Conservation (phyloP, 164 flowering plant species). For the Paratinospora sagittata region DNA sequence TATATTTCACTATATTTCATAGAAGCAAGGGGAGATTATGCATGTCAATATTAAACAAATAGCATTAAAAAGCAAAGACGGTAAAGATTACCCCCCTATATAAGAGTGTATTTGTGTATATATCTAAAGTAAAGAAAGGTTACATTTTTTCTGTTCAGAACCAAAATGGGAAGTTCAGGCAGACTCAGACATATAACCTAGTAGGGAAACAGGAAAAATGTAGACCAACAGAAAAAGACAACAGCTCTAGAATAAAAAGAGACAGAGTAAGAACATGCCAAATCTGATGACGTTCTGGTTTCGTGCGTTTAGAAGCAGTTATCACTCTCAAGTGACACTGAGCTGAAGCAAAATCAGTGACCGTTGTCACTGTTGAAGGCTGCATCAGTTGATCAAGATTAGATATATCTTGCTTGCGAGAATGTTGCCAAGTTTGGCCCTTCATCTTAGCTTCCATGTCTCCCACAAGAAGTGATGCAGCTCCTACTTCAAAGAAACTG, state of each 20-base stretch:
- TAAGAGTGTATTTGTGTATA: too few species aligned
- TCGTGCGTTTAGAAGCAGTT: conserved; percentile 82
- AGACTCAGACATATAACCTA: background rate
- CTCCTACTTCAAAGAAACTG: conserved; percentile 88
- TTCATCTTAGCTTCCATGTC: conserved; percentile 74
- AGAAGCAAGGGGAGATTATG: background rate
- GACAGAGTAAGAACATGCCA: conserved; percentile 43
- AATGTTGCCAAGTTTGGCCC: conserved; percentile 53
- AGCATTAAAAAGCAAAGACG: background rate
- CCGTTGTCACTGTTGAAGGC: conserved; percentile 69
- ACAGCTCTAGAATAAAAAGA: background rate
- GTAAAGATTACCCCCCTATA: too few species aligned
- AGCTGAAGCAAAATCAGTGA: conserved; percentile 63
- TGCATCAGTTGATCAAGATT: conserved; percentile 75
- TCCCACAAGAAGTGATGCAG: conserved; percentile 88
- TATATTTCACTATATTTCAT: too few species aligned
- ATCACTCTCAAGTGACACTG: conserved; percentile 82
- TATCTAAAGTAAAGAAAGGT: too few species aligned
- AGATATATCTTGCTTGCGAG: conserved; percentile 52
- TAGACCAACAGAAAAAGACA: conserved; percentile 1
- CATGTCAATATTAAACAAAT: background rate
- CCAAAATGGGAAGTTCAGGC: background rate
- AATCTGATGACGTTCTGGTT: conserved; percentile 61
- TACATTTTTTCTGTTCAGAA: background rate
- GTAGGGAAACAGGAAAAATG: background rate